Evolutionary conservation across 495 filamentous ascomycete genomes (phyloP), one percentile per base, ranked within the genome.

Genomic region (Sabuloglossum arenarium): DNA sequence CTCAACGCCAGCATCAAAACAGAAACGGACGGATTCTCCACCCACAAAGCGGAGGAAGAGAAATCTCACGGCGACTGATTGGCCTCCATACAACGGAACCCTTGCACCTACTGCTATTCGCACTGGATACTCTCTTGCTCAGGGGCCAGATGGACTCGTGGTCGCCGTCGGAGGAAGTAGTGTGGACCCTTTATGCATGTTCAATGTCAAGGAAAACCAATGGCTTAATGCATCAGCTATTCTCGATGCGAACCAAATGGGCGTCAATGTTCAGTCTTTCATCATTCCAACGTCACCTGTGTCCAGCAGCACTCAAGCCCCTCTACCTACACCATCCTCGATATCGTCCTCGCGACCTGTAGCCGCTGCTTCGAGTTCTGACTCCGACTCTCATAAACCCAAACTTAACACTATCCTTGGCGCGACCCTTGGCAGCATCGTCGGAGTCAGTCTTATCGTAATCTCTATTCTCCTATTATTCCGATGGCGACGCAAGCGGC

Each of bases 151-250:
- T 61, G 75, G 72, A 16, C 60, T 88, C 59, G 81, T 88, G 0
- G 84, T 93, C 9, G 79, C 94, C 46, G 77, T 79, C 21, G 84
- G 88, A 60, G 91, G 89, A 29, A 79, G 78, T 61, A 70, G 72
- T 16, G 68, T 80, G 1, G 72, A 81, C 56, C 69, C 79, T 1
- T 56, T 98, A 23, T 78, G 75, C 58, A 82, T 98, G 59, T 98
- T 95, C 68, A 76, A 96, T 63, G 77, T 82, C 53, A 79, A 75
- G 25, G 68, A 75, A 53, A 94, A 97, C 63, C 68, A 72, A 59
- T 98, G 91, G 91, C 66, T 81, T 23, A 85, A 96, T 68, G 73
- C 87, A 0, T 81, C 77, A 1, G 67, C 75, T 24, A 66, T 84
- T 29, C 81, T 97, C 56, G 71, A 70, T 29, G 73, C 68, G 45